phyloP scores from a whole-genome alignment of 371 early-diverging fungal species.

The Coemansia sp. region DNA sequence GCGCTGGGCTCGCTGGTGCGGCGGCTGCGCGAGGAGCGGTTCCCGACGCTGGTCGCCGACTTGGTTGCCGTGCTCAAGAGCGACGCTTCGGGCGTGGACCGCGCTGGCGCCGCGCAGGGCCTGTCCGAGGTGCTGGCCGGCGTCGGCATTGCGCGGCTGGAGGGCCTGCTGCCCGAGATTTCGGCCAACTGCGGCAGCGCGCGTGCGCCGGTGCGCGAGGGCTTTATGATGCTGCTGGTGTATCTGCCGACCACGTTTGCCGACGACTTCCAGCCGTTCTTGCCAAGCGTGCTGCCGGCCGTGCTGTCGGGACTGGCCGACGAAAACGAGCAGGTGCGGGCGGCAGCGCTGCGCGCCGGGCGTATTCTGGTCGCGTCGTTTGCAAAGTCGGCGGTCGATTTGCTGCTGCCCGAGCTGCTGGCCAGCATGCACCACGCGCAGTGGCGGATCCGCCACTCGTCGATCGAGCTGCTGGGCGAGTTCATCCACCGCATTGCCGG shows the following conservation, averaged over 20 bases:
- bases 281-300: slow-evolving; percentile 82
- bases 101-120: slow-evolving; percentile 97
- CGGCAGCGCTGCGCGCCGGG: slow-evolving; percentile 87
- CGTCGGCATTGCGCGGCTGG: slow-evolving; percentile 83
- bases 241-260: slow-evolving; percentile 96
- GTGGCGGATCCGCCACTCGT: slow-evolving; percentile 96
- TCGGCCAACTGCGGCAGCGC: slow-evolving; percentile 73
- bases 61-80: slow-evolving; percentile 71
- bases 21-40: slow-evolving; percentile 88
- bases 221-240: slow-evolving; percentile 91
- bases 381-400: slow-evolving; percentile 82
- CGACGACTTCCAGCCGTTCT: slow-evolving; percentile 83
- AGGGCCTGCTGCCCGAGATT: slow-evolving; percentile 87
- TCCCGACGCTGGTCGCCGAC: slow-evolving; percentile 88
- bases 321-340: slow-evolving; percentile 93
- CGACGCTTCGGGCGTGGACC: slow-evolving; percentile 83
- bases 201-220: slow-evolving; percentile 88
- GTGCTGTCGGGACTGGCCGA: slow-evolving; percentile 92
- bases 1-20: slow-evolving; percentile 91
- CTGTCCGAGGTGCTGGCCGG: slow-evolving; percentile 92
- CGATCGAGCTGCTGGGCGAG: slow-evolving; percentile 94
- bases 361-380: slow-evolving; percentile 91
- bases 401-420: slow-evolving; percentile 89
- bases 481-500: slow-evolving; percentile 90
- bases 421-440: slow-evolving; percentile 84